phyloP scores from a whole-genome alignment of 2,329 filamentous ascomycete species.

The Cladophialophora psammophila region DNA sequence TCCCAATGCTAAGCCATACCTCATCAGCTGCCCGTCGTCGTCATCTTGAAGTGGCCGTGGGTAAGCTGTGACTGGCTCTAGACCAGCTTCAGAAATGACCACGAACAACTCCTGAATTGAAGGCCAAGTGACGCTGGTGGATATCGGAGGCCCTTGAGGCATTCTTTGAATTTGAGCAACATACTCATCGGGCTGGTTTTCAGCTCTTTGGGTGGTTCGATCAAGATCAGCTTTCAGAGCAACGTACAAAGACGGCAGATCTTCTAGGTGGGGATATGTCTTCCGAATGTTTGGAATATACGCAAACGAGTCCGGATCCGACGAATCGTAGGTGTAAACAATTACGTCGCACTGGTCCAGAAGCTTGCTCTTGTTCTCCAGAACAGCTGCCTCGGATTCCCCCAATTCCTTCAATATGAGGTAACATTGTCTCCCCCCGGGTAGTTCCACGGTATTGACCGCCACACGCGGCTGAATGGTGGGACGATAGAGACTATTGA shows the following conservation, averaged over 20 bases:
- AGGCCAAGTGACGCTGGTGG: conserved; percentile 93
- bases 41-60: conserved; percentile 85
- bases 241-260: conserved; percentile 89
- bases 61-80: conserved; percentile 85
- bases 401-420: conserved; percentile 94
- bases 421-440: conserved; percentile 95
- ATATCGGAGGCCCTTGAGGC: conserved; percentile 76
- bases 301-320: conserved; percentile 92
- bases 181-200: conserved; percentile 91
- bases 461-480: conserved; percentile 94
- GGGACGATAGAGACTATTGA: conserved; percentile 82
- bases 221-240: conserved; percentile 95
- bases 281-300: conserved; percentile 84
- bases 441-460: conserved; percentile 95
- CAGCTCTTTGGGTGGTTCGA: conserved; percentile 93
- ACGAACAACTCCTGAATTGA: conserved; percentile 96
- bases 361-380: conserved; percentile 85
- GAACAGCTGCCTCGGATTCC: conserved; percentile 83
- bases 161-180: conserved; percentile 79
- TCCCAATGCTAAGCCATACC: conserved; percentile 83
- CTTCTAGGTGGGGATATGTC: conserved; percentile 81
- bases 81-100: conserved; percentile 86
- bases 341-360: conserved; percentile 91
- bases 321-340: conserved; percentile 96
- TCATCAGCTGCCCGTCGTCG: conserved; percentile 70